Evolutionary conservation across 805 yeast species (phyloP), one percentile per base, ranked within the genome.

Genomic region (Monosporozyma aquatica): DNA sequence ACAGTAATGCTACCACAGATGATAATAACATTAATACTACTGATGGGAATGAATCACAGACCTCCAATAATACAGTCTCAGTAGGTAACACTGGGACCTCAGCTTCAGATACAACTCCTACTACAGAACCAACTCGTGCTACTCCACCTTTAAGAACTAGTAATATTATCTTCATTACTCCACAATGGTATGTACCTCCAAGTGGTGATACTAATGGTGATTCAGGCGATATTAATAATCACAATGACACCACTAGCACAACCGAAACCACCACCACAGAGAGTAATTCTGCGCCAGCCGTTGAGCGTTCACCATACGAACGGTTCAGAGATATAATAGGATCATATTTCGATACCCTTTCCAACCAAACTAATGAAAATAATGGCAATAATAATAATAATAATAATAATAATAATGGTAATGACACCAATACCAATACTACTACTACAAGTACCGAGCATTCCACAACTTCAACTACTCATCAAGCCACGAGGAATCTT

Each of bases 251-350:
- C 21, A n/a, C 30, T 7, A 22, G 11, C 18, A 9, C 36, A 11
- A 32, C 21, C 6, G 6, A 5, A 6, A 27, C 30, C 6, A 23
- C 6, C 9, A 9, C 8, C 25, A 9, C 30, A 27, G 30, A 27
- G 30, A 6, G n/a, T n/a, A n/a, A 28, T 13, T 8, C 14, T 21
- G 18, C 20, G 4, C 18, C 34, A 13, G 33, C 21, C 13, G 14
- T 6, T 23, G 38, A 24, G n/a, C 33, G 26, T 44, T 14, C 53
- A 43, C 44, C 43, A n/a, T 49, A 52, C 35, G 56, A 55, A 22
- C 48, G 61, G 34, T 43, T 56, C 9, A 51, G 59, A 40, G 38
- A 47, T 11, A 45, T 56, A 10, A 36, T 58, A 17, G 33, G 33
- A 9, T 23, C 43, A 34, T 40, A 24, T 29, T 33, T 40, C 11